A percentile compares a stretch with the other conserved stretches of the same genome.
Conservation (phyloP, 805 yeast species). For the Kregervanrija fluxuum region DNA sequence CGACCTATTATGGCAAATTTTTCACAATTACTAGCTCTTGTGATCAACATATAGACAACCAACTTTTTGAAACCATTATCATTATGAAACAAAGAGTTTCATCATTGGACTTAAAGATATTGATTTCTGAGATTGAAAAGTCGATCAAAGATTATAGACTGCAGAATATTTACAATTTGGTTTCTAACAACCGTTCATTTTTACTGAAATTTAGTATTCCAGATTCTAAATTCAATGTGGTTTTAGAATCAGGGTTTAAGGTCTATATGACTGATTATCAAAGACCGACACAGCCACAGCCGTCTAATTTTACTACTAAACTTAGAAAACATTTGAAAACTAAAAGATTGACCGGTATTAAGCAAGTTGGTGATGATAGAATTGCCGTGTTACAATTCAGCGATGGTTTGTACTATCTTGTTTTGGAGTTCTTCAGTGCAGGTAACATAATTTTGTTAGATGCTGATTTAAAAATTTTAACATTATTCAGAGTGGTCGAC, state of each 20-base stretch:
- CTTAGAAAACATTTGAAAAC: slow-evolving; percentile 81
- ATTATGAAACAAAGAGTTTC: slow-evolving; percentile 71
- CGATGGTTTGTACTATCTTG: slow-evolving; percentile 72
- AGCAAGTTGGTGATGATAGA: slow-evolving; percentile 74
- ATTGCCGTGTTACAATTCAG: slow-evolving; percentile 79
- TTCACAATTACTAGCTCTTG: too few relatives aligned
- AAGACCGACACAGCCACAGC: slow-evolving; percentile 72
- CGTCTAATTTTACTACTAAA: slow-evolving; percentile 80
- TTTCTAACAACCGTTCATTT: slow-evolving; percentile 64
- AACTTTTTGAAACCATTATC: background rate
- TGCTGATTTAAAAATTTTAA: slow-evolving; percentile 54
- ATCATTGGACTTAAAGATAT: slow-evolving; percentile 70
- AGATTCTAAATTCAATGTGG: slow-evolving; percentile 67
- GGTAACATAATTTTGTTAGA: slow-evolving; percentile 84
- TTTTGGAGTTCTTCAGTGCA: slow-evolving; percentile 89
- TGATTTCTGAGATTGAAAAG: slow-evolving; percentile 57
- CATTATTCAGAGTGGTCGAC: slow-evolving; percentile 67
- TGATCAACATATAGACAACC: too few relatives aligned
- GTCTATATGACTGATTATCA: slow-evolving; percentile 73
- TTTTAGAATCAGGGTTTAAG: slow-evolving; percentile 83
- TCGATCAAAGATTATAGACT: slow-evolving; percentile 59
- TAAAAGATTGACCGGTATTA: slow-evolving; percentile 63
- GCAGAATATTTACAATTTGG: slow-evolving; percentile 78
- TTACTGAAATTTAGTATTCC: slow-evolving; percentile 76
- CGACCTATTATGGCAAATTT: too few relatives aligned